A percentile compares a stretch with the other conserved stretches of the same genome.
Evolutionary conservation across 2,329 filamentous ascomycete species (phyloP).

Genomic region (Bipolaris victoriae): DNA sequence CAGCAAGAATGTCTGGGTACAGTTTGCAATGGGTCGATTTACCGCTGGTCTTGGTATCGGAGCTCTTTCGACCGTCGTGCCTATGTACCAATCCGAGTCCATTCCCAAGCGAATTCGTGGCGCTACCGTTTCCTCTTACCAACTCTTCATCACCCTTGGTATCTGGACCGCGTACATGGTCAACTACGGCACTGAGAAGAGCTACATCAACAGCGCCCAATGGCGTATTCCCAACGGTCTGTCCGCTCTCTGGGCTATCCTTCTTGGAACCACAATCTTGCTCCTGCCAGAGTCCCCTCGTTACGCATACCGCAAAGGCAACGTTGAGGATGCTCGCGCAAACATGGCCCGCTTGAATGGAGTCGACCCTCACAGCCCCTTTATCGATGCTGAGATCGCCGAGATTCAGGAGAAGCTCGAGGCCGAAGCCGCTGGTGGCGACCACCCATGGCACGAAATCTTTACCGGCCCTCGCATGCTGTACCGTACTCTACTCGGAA

Average conservation of each 20-base stretch:
- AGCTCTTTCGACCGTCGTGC: slow-evolving; percentile 63
- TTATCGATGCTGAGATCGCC: slow-evolving; percentile 59
- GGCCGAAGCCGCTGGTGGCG: slow-evolving; percentile 53
- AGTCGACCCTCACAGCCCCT: slow-evolving; percentile 60
- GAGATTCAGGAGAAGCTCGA: slow-evolving; percentile 64
- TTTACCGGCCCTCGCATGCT: slow-evolving; percentile 71
- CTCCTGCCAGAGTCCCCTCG: slow-evolving; percentile 64
- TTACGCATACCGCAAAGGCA: slow-evolving; percentile 62
- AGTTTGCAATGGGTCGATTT: slow-evolving; percentile 68
- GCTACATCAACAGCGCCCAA: slow-evolving; percentile 55
- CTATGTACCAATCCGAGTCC: slow-evolving; percentile 71
- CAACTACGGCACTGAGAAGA: slow-evolving; percentile 66
- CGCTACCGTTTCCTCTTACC: slow-evolving; percentile 67
- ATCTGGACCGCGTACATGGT: slow-evolving; percentile 62
- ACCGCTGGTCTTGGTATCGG: slow-evolving; percentile 71
- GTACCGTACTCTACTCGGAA: slow-evolving; percentile 68
- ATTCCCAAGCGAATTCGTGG: slow-evolving; percentile 69
- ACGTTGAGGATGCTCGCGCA: slow-evolving; percentile 56
- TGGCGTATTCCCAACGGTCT: slow-evolving; percentile 71
- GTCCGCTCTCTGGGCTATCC: slow-evolving; percentile 62
- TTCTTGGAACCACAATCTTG: slow-evolving; percentile 61
- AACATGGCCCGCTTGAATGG: slow-evolving; percentile 64
- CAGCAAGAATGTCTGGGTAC: slow-evolving; percentile 63
- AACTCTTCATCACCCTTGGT: slow-evolving; percentile 72
- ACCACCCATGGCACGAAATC: slow-evolving; percentile 61